These are phyloP conservation scores for Penicillium roqueforti DNA, from an alignment of 495 filamentous ascomycete genomes.

Conservation along the genomic window DNA sequence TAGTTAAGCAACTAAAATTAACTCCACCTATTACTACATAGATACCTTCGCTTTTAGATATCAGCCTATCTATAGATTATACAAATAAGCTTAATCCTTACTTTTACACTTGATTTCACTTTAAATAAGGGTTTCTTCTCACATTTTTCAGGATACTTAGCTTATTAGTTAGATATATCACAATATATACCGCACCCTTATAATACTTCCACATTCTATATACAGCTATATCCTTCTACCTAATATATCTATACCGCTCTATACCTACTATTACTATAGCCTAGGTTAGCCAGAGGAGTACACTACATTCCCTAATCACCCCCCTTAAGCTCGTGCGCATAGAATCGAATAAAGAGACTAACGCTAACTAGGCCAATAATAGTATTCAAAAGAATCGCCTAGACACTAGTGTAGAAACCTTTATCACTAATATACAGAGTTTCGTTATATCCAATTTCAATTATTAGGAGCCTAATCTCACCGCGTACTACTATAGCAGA, in stretches of 20 bases:
- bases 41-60: no score
- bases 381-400: constrained; percentile 73
- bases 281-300: background rate
- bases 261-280: background rate
- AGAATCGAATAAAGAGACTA: constrained; percentile 51
- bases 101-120: no score
- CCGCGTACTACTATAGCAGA: constrained; percentile 69
- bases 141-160: no score
- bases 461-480: constrained; percentile 74
- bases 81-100: no score
- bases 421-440: constrained; percentile 31
- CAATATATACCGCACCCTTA: no score
- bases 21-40: no score
- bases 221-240: no score
- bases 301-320: constrained; percentile 28
- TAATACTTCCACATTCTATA: no score
- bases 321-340: constrained; percentile 20
- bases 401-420: constrained; percentile 61
- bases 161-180: no score
- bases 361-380: constrained; percentile 65
- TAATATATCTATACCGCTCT: background rate
- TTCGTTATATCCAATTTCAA: constrained; percentile 55
- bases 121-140: no score
- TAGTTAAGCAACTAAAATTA: no score
- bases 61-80: no score